Base-by-base conservation (phyloP, 177 flowering plant species). In the Viscum album region DNA sequence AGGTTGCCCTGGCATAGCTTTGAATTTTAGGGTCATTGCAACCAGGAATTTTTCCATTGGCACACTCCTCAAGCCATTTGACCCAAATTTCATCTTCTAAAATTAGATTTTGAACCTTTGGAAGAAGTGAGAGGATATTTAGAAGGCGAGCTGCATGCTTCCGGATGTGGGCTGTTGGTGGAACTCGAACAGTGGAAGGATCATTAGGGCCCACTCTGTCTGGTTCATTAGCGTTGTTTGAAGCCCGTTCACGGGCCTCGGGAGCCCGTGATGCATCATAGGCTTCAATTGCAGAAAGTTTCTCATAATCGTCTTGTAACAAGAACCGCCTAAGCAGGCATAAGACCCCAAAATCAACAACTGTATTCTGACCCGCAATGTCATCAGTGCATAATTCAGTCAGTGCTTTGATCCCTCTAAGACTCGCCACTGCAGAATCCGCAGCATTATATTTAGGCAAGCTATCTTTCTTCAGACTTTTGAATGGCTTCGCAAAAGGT, bases 1-100 rank as follows among this genome's bases (percentile, higher is more conserved):
- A 73, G 63, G 85, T 88, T 31, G 96, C 92, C 78, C 90, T 86
- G 23, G 99, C 96, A 82, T 92, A 95, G 78, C 99, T 95, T 78
- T 84, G 92, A 73, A 83, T 73, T 76, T 95, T 95, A 33, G 76
- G 83, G 79, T 95, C 99, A 81, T 77, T 80, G 78, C 97, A 90
- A 54, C 99, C 97, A 62, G 90, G 81, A 54, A 95, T 83, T 74
- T 73, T 83, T 68, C 97, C 97, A 75, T 79, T 81, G 31, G 99
- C 97, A 83, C 99, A 95, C 39, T 90, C 94, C 65, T 90, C 97
- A 74, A 95, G 97, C 99, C 99, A 95, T 68, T 79, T 82, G 78
- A 86, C 86, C 94, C 87, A 89, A 70, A 70, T 66, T 77, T 84
- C 80, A 79, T 95, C 99, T 17, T 73, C 82, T 50, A 74, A 5